Evolutionary conservation across 2,329 filamentous ascomycete genomes (phyloP).

Genomic region (Colletotrichum lentis): DNA sequence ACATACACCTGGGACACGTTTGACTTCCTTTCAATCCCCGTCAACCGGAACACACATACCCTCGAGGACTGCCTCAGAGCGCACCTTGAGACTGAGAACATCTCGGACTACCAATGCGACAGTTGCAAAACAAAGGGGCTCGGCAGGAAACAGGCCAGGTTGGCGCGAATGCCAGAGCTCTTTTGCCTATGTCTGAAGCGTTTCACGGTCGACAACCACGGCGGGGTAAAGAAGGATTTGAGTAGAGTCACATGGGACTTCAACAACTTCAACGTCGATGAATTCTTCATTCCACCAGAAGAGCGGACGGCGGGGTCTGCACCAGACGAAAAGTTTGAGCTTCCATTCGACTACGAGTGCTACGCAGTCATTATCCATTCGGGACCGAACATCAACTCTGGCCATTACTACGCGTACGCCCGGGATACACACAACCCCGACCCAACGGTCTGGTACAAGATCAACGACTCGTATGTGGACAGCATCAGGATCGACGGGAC

Average conservation of each 20-base stretch:
- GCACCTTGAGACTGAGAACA: slow-evolving; percentile 72
- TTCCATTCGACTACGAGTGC: slow-evolving; percentile 79
- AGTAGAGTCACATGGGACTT: slow-evolving; percentile 79
- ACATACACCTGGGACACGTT: slow-evolving; percentile 55
- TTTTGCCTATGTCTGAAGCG: slow-evolving; percentile 80
- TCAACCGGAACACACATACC: slow-evolving; percentile 48
- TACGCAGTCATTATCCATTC: slow-evolving; percentile 85
- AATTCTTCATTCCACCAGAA: slow-evolving; percentile 52
- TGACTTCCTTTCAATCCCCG: slow-evolving; percentile 63
- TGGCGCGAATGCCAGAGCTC: slow-evolving; percentile 81
- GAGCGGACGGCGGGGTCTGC: slow-evolving; percentile 42
- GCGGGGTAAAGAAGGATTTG: slow-evolving; percentile 68
- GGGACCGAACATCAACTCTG: slow-evolving; percentile 71
- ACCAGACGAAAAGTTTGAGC: slow-evolving; percentile 52
- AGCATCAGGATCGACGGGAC: slow-evolving; percentile 54
- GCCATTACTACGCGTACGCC: slow-evolving; percentile 82
- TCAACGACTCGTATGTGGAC: slow-evolving; percentile 56
- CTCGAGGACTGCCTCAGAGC: slow-evolving; percentile 72
- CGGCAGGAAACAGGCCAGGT: slow-evolving; percentile 74
- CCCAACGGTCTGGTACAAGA: slow-evolving; percentile 57
- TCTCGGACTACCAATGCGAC: slow-evolving; percentile 77
- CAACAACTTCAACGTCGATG: slow-evolving; percentile 67
- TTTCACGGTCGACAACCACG: slow-evolving; percentile 43
- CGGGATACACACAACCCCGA: slow-evolving; percentile 61
- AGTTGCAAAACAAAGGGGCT: slow-evolving; percentile 73